Evolutionary conservation across 192 early-diverging fungal species (phyloP).

Genomic region (Coemansia sp.): DNA sequence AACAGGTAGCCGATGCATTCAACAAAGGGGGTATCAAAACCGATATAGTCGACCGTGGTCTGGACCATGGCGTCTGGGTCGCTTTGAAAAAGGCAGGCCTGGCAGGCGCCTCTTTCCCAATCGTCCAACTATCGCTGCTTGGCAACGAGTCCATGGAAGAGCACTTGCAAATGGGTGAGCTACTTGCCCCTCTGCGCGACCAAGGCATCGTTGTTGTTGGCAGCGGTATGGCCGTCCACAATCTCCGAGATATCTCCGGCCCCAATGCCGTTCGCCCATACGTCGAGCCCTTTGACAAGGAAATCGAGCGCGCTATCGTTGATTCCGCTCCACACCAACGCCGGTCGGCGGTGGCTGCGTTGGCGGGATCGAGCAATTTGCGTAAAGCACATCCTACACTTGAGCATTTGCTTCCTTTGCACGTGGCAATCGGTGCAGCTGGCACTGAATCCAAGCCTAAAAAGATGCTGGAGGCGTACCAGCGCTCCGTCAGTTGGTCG

Average conservation of each 20-base stretch:
- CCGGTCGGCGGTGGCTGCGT: constrained; percentile 30
- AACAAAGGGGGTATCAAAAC: constrained; percentile 46
- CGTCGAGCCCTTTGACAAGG: constrained; percentile 59
- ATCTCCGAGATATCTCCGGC: constrained; percentile 57
- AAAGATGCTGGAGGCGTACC: constrained; percentile 37
- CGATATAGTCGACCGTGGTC: constrained; percentile 55
- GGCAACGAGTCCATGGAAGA: constrained; percentile 56
- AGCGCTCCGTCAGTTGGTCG: constrained; percentile 44
- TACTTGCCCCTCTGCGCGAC: constrained; percentile 54
- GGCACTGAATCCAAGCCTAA: constrained; percentile 36
- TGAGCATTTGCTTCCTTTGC: constrained; percentile 68
- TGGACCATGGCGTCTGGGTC: constrained; percentile 74
- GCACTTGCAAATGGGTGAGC: constrained; percentile 59
- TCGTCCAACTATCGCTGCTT: constrained; percentile 65
- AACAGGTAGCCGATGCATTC: constrained; percentile 56
- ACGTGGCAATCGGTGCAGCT: constrained; percentile 65
- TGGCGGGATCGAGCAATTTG: constrained; percentile 49
- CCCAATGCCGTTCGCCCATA: constrained; percentile 48
- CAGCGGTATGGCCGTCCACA: constrained; percentile 67
- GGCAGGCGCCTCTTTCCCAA: constrained; percentile 57
- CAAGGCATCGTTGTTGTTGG: constrained; percentile 65
- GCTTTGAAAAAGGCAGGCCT: constrained; percentile 63
- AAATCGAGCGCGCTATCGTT: constrained; percentile 51
- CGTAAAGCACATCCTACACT: constrained; percentile 62
- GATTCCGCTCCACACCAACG: constrained; percentile 33